Evolutionary conservation across 805 yeast genomes (phyloP), one percentile per base, ranked within the genome.

Genomic region (Zygoascus biomembranicola): DNA sequence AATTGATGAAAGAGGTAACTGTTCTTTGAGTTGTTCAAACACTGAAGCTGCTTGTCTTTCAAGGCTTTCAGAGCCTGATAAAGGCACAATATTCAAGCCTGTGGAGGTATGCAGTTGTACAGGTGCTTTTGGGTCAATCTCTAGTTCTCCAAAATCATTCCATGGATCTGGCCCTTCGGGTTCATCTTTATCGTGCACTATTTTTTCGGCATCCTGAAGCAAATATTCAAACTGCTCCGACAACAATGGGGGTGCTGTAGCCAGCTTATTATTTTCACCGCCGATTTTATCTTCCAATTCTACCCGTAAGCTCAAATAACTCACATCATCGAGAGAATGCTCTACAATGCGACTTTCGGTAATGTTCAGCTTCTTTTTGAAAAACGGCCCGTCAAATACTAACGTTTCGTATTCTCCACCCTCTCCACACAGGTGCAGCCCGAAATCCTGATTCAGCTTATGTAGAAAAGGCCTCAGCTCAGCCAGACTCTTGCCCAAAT

Each of bases 361-460:
- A 16, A 85, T 68, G 8, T 68, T 70, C 45, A 75, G 53, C 41
- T 79, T 81, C 47, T 77, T 72, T 32, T 70, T 71, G 70, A 92
- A 94, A 56, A 88, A 84, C 0, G 96, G 95, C 1, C 95, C 88
- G 67, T 94, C 97, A 31, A 94, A 73, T 2, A 92, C 98, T 60
- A 92, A 72, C 0, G 97, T 85, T 67, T 94, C 99, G 68, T 89
- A 94, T 68, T 94, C 99, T 1, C 99, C 99, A 35, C 99, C 99
- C 73, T 94, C 99, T 13, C 99, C 99, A 71, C 99, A 94, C 0
- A 94, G 82, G 66, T 92, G 97, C 13, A 90, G 87, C 1, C 90
- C 95, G 69, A 80, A 90, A 67, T 73, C 70, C 9, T 65, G 55
- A 65, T 90, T 85, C 56, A 90, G 70, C 11, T 51, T 53, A 5